A percentile compares a stretch with the other conserved stretches of the same genome.
Conservation (phyloP, 1,139 yeast species). For the Saccharomyces hybrid region DNA sequence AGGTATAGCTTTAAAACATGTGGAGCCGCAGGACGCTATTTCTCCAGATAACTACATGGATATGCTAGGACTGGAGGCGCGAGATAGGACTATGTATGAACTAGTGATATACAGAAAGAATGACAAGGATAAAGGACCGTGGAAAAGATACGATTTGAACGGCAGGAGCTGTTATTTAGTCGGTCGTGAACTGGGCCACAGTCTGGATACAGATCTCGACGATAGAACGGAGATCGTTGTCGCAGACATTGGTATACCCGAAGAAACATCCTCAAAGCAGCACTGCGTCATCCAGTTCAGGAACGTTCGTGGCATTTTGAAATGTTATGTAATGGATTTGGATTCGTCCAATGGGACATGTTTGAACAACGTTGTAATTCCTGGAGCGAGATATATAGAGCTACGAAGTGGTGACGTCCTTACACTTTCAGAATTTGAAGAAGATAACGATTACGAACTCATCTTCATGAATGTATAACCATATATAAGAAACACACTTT, state of each 20-base stretch:
- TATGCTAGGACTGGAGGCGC: constrained; percentile 23
- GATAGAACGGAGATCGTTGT: constrained; percentile 32
- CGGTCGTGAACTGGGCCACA: constrained; percentile 35
- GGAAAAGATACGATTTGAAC: constrained; percentile 30
- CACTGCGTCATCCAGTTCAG: constrained; percentile 54
- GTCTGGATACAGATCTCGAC: constrained; percentile 4
- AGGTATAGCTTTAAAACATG: constrained; percentile 40
- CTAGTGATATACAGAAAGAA: constrained; percentile 18
- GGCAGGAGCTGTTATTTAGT: constrained; percentile 34
- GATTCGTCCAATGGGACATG: constrained; percentile 49
- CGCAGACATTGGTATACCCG: constrained; percentile 40
- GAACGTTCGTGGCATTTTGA: constrained; percentile 16
- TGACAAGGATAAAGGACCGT: constrained; percentile 6
- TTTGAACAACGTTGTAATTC: constrained; percentile 41
- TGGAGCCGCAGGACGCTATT: constrained; percentile 39
- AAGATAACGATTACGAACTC: constrained; percentile 12
- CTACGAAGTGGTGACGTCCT: constrained; percentile 43
- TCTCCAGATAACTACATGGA: constrained; percentile 29
- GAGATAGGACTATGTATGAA: constrained; percentile 25
- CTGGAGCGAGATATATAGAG: constrained; percentile 43
- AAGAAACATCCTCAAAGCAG: constrained; percentile 42
- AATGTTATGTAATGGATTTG: constrained; percentile 46
- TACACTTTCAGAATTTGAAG: constrained; percentile 36
- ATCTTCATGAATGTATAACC: constrained; percentile 6
- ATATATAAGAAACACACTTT: not conserved